Conservation (phyloP, 2,329 filamentous ascomycete species). For the Alternaria arbusti region DNA sequence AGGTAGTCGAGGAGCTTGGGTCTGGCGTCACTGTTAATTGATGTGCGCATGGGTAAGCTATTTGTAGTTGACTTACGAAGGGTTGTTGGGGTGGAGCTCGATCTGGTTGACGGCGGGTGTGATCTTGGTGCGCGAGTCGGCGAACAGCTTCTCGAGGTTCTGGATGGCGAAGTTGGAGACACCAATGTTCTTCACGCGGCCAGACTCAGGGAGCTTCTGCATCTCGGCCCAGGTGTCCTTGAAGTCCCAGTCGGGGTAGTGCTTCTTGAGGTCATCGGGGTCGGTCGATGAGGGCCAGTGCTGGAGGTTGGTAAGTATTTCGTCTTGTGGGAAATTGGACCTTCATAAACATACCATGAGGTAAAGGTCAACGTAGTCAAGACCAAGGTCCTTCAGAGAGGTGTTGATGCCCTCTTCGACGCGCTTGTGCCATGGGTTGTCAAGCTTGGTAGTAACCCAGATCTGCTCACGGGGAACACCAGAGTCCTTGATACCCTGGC, state of each 20-base stretch:
- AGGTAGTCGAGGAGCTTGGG: constrained; percentile 78
- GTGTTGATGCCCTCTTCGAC: constrained; percentile 67
- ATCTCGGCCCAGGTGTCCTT: constrained; percentile 78
- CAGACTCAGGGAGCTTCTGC: constrained; percentile 71
- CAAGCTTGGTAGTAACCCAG: constrained; percentile 82
- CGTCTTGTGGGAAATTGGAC: neutral
- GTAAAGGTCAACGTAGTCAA: constrained; percentile 73
- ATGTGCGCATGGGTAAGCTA: neutral
- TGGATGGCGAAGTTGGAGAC: constrained; percentile 85
- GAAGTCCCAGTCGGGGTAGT: constrained; percentile 80
- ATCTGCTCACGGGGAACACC: constrained; percentile 71
- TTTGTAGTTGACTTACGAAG: constrained; percentile 57
- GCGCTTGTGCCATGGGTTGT: constrained; percentile 74
- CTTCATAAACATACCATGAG: constrained; percentile 59
- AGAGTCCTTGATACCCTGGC: constrained; percentile 71
- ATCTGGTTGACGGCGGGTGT: constrained; percentile 78
- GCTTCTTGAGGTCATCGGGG: constrained; percentile 68
- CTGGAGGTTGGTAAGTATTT: constrained; percentile 20
- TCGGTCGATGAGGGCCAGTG: constrained; percentile 70
- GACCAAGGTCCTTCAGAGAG: constrained; percentile 66
- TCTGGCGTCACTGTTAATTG: constrained; percentile 23
- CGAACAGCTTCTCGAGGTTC: constrained; percentile 77
- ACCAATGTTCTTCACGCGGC: constrained; percentile 80
- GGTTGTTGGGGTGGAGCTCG: constrained; percentile 81
- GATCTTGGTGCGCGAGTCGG: constrained; percentile 68